Percentiles rank a stretch among this genome's conserved stretches.
Conservation (phyloP, 805 yeast genomes). For the Candida golubevii region DNA sequence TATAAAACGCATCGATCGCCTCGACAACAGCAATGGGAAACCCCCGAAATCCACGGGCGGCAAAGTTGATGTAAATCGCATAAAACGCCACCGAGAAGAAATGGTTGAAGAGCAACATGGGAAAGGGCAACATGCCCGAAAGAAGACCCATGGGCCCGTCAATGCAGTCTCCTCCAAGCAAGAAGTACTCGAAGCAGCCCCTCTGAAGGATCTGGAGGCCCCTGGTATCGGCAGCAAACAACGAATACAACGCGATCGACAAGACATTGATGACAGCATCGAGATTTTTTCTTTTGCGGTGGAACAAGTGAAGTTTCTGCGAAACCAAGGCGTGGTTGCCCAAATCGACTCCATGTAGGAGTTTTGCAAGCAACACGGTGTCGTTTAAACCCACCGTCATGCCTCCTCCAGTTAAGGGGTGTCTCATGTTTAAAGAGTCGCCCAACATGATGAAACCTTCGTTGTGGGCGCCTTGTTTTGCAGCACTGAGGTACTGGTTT, state of each 20-base stretch:
- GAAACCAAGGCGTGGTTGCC: slow-evolving; percentile 53
- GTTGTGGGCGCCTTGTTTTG: slow-evolving; percentile 46
- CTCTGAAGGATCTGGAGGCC: slow-evolving; percentile 66
- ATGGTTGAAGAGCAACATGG: slow-evolving; percentile 71
- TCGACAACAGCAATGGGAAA: slow-evolving; percentile 71
- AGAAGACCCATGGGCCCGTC: slow-evolving; percentile 77
- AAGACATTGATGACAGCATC: slow-evolving; percentile 86
- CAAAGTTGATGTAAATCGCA: slow-evolving; percentile 66
- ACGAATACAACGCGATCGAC: slow-evolving; percentile 82
- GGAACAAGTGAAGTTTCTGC: slow-evolving; percentile 61
- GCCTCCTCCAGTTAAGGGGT: slow-evolving; percentile 98
- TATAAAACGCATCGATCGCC: slow-evolving; percentile 59
- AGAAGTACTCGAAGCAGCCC: slow-evolving; percentile 88
- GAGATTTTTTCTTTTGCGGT: slow-evolving; percentile 68
- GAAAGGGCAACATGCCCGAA: slow-evolving; percentile 76
- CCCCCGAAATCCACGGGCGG: slow-evolving; percentile 57
- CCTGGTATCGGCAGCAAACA: slow-evolving; percentile 80
- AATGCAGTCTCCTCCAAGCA: slow-evolving; percentile 77
- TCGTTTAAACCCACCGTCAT: slow-evolving; percentile 97
- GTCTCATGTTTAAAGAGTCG: slow-evolving; percentile 95
- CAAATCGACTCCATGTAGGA: slow-evolving; percentile 55
- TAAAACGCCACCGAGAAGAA: slow-evolving; percentile 90
- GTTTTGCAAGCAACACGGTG: slow-evolving; percentile 60
- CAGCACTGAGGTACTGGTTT: slow-evolving; percentile 83
- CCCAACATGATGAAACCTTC: slow-evolving; percentile 83